These are phyloP conservation scores for Aspergillus affinis DNA, from an alignment of 495 filamentous ascomycete genomes.

Conservation along the genomic window DNA sequence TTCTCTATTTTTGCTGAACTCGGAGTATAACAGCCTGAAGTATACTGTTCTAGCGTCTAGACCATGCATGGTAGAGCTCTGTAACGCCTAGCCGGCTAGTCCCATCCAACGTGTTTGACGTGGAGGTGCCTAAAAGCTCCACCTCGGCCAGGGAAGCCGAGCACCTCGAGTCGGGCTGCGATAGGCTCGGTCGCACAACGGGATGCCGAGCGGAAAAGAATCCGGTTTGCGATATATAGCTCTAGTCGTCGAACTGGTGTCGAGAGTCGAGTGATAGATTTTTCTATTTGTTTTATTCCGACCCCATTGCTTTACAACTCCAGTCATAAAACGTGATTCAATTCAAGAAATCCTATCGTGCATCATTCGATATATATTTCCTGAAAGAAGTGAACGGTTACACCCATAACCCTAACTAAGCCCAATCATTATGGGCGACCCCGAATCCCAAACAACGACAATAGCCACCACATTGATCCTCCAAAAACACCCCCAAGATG, in stretches of 20 bases:
- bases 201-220: neutral
- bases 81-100: neutral
- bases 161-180: neutral
- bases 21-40: neutral
- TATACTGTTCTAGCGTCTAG: neutral
- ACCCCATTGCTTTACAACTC: too few species aligned
- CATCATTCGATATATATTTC: too few species aligned
- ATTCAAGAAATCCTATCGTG: too few species aligned
- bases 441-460: conserved; percentile 14
- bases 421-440: neutral
- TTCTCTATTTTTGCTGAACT: neutral
- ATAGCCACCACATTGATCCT: conserved; percentile 8
- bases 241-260: neutral
- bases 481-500: conserved; percentile 9
- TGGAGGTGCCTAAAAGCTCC: neutral
- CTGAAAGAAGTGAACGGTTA: neutral
- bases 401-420: neutral
- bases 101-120: neutral
- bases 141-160: neutral
- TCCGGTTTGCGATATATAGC: neutral
- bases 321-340: too few species aligned
- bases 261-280: too few species aligned
- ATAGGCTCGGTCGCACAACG: neutral
- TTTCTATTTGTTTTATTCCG: too few species aligned
- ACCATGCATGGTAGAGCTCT: neutral